These are phyloP conservation scores for Leptographium galeiforme DNA, from an alignment of 2,329 filamentous ascomycete genomes.

Conservation along the genomic window DNA sequence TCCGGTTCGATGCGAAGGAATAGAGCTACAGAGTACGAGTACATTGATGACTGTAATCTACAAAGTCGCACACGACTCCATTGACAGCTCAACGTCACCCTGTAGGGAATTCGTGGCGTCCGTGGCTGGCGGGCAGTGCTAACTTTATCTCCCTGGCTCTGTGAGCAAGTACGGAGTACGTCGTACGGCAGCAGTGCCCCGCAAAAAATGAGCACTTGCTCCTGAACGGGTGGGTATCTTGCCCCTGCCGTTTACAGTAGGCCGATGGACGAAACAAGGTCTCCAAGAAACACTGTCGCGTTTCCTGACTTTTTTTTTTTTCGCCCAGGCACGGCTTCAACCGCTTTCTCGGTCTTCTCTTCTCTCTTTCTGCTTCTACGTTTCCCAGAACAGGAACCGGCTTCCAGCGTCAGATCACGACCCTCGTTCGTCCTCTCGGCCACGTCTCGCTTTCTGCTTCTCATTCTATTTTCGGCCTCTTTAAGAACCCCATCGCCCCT, in stretches of 20 bases:
- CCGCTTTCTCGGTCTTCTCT: neutral
- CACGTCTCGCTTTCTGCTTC: neutral
- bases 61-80: no score
- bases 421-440: neutral
- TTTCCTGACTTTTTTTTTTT: neutral
- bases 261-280: neutral
- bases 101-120: no score
- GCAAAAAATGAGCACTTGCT: slow-evolving; percentile 1
- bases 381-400: neutral
- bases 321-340: neutral
- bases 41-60: no score
- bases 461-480: neutral
- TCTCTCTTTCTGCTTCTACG: neutral
- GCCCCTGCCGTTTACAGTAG: slow-evolving; percentile 1
- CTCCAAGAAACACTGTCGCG: neutral
- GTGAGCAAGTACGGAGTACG: no score
- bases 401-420: neutral
- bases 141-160: no score
- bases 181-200: neutral
- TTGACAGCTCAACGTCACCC: no score
- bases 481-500: neutral
- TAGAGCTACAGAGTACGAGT: no score
- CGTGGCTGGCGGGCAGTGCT: no score
- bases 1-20: no score
- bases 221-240: slow-evolving; percentile 1